A percentile compares a stretch with the other conserved stretches of the same genome.
Conservation (phyloP, 1,284 basidiomycete genomes). For the Ceratobasidium sp. region DNA sequence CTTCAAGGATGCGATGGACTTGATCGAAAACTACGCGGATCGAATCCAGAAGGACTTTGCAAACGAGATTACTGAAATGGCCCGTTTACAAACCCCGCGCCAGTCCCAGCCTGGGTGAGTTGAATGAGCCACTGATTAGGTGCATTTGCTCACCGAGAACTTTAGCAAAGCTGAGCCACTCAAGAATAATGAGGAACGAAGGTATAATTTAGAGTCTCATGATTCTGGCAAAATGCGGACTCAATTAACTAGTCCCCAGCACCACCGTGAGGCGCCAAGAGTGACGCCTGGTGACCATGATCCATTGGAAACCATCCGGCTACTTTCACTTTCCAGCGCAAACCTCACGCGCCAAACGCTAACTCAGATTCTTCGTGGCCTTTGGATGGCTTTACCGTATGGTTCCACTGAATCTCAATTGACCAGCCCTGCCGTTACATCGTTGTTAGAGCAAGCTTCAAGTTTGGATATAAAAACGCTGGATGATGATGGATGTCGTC, state of each 20-base stretch:
- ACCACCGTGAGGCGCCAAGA: slow-evolving; percentile 67
- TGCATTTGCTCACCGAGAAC: slow-evolving; percentile 51
- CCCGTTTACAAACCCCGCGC: slow-evolving; percentile 68
- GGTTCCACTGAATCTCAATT: not conserved
- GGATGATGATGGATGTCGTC: not conserved
- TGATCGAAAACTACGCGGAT: slow-evolving; percentile 59
- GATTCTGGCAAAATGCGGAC: slow-evolving; percentile 56
- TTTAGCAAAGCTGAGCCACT: slow-evolving; percentile 62
- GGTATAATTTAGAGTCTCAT: slow-evolving; percentile 68
- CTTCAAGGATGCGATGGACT: slow-evolving; percentile 68
- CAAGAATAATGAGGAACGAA: slow-evolving; percentile 62
- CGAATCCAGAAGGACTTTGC: slow-evolving; percentile 63
- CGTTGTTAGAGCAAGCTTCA: not conserved
- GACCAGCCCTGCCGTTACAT: not conserved
- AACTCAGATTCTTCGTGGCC: not conserved
- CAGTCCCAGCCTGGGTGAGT: slow-evolving; percentile 64
- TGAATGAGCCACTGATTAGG: not conserved
- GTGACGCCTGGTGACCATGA: slow-evolving; percentile 65
- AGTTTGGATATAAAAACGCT: not conserved
- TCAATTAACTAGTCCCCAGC: slow-evolving; percentile 11
- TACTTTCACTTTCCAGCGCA: not conserved
- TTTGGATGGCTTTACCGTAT: not conserved
- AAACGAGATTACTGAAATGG: slow-evolving; percentile 63
- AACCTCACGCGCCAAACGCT: not conserved
- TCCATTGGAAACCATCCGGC: slow-evolving; percentile 50